phyloP scores from a whole-genome alignment of 2,329 filamentous ascomycete genomes.

The Cytospora chrysosperma region DNA sequence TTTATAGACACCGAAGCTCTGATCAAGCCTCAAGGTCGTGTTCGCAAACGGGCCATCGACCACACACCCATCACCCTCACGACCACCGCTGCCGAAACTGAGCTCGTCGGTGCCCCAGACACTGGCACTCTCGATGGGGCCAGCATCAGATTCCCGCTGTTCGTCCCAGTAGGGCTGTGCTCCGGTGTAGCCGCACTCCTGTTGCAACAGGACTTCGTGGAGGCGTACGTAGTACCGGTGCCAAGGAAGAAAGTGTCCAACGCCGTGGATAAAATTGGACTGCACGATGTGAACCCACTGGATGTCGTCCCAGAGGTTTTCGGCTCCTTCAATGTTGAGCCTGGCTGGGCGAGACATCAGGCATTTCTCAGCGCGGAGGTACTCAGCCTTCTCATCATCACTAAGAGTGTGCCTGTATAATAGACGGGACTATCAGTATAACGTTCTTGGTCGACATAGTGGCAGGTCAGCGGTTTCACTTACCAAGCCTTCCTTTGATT shows the following conservation, averaged over 20 bases:
- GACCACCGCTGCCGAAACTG: conserved; percentile 31
- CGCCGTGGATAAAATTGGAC: conserved; percentile 32
- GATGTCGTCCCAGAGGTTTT: conserved; percentile 36
- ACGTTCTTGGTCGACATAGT: not conserved
- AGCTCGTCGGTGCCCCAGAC: conserved; percentile 31
- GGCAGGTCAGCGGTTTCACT: not conserved
- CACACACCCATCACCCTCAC: conserved; percentile 35
- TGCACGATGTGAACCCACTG: conserved; percentile 34
- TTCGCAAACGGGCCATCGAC: conserved; percentile 37
- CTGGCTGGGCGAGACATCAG: conserved; percentile 31
- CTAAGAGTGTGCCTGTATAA: conserved; percentile 1
- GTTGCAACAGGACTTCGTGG: conserved; percentile 34
- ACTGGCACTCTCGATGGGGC: conserved; percentile 27
- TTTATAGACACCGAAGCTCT: not conserved
- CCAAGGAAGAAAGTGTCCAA: conserved; percentile 37
- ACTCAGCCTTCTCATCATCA: conserved; percentile 30
- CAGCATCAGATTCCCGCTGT: conserved; percentile 32
- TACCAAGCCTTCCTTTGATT: conserved; percentile 13
- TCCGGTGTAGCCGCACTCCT: conserved; percentile 33
- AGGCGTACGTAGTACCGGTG: conserved; percentile 36
- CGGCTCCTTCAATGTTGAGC: conserved; percentile 29
- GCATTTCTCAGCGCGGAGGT: conserved; percentile 35
- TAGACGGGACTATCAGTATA: not conserved
- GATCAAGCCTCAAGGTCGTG: conserved; percentile 30
- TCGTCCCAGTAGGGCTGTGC: conserved; percentile 39